Evolutionary conservation across 2,329 filamentous ascomycete species (phyloP), one percentile per base, ranked within the genome.

Genomic region (Cephalotrichum gorgonifer): DNA sequence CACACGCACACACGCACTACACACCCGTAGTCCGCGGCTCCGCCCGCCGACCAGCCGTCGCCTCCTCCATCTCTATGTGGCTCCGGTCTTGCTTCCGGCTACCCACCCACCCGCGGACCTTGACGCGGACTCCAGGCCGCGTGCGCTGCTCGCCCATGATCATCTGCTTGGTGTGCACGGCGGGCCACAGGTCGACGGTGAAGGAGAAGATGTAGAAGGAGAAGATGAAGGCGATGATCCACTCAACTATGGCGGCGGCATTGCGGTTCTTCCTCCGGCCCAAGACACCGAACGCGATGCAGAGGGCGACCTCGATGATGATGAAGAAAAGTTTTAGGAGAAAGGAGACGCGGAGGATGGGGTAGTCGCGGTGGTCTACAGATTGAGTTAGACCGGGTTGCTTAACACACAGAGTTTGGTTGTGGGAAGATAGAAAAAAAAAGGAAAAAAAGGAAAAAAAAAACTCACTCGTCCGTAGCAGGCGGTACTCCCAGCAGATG

Each of bases 201-300:
- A 95, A 97, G 53, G 85, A 88, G 54, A 91, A 76, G 53, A 94
- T 75, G 68, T 95, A 97, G 60, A 90, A 85, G 48, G 86, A 87
- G 69, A 90, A 96, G 60, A 95, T 74, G 60, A 95, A 81, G 28
- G 88, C 79, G 54, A 96, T 81, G 52, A 79, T 62, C 79, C 79
- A 83, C 68, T 97, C 91, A 28, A 96, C 65, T 47, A 94, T 69
- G 6, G 89, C 93, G 35, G 83, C 88, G 1, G 70, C 66, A 64
- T 93, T 84, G 57, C 74, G 75, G 23, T 72, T 59, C 8, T 67
- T 52, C 3, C 62, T 65, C 35, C 68, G 72, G 31, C 72, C 75
- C 49, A 71, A 72, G 4, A 79, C 72, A 22, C 73, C 83, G 63
- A 97, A 97, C 42, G 75, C 81, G 58, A 89, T 73, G 53, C 79